Percentiles rank a stretch among this genome's conserved stretches.
phyloP scores from a whole-genome alignment of 2,329 filamentous ascomycete species.

The Xylariales sp. region DNA sequence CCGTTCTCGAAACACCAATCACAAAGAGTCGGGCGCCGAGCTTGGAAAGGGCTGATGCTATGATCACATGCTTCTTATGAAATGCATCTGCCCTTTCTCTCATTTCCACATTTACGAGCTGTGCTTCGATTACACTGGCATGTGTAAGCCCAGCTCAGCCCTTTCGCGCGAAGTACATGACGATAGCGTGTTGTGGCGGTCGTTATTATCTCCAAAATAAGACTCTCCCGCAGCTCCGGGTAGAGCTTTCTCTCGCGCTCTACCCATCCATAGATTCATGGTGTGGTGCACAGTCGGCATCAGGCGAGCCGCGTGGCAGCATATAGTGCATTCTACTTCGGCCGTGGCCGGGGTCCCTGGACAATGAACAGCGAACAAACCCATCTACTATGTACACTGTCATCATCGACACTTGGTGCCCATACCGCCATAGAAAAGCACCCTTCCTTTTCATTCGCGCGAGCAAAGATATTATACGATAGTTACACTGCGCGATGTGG shows the following conservation, averaged over 20 bases:
- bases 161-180: background rate
- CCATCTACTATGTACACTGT: too few species aligned
- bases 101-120: constrained; percentile 12
- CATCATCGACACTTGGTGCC: background rate
- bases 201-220: constrained; percentile 11
- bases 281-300: background rate
- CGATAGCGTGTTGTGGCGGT: background rate
- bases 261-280: background rate
- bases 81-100: background rate
- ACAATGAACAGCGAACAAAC: background rate
- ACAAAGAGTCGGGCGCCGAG: background rate
- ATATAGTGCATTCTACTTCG: background rate
- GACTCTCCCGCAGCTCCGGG: background rate
- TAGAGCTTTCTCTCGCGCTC: background rate
- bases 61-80: too few species aligned
- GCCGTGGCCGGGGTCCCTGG: background rate
- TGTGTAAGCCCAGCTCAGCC: constrained; percentile 18
- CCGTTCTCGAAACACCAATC: background rate
- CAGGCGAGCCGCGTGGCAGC: background rate
- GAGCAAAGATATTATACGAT: background rate
- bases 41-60: too few species aligned
- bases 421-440: background rate
- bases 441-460: background rate
- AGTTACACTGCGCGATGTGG: constrained; percentile 6
- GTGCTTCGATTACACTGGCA: constrained; percentile 1